Base-by-base conservation (phyloP, 352 stramenopile genomes). In the Phytophthora quininea region DNA sequence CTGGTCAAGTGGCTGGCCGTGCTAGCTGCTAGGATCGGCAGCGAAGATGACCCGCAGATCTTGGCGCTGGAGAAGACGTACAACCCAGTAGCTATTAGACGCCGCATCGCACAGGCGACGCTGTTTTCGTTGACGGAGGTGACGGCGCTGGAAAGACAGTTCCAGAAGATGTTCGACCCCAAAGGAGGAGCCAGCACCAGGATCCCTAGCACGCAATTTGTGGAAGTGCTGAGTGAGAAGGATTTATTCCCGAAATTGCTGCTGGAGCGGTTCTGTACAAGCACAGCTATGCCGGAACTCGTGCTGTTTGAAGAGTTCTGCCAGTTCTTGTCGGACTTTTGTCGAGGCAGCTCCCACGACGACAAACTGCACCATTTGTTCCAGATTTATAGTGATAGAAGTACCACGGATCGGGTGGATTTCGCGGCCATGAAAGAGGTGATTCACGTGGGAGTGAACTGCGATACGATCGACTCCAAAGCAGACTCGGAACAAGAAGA, bases 241-340 rank as follows among this genome's bases (percentile, higher is more conserved):
- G 68, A 77, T 42, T 61, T 84, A 32, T 90, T 91, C 33, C 84
- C 80, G 1, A 49, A 58, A 6, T 49, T 65, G 32, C 53, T 91
- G 27, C 52, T 93, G 0, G 65, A 80, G 43, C 78, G 72, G 8
- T 80, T 86, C n/a, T 88, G 77, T 40, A 52, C 61, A 2, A 73
- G 72, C 10, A 81, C 76, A 2, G 67, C 66, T 3, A 67, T 90
- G 11, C 66, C 68, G 1, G 73, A 88, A 3, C 57, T 90, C 30
- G 77, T 94, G 60, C 67, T 88, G 14, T 94, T 96, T 71, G 82
- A 93, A 38, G 84, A 93, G 54, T 94, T 96, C 45, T 96, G 88
- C 62, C 69, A 84, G 37, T 87, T 96, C 37, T 58, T 95, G 15
- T 93, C 88, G 8, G 67, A 92, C 33, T 91, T 88, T 48, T 93